phyloP scores from a whole-genome alignment of 768 basidiomycete species.

The Podaxis carcinomalis region DNA sequence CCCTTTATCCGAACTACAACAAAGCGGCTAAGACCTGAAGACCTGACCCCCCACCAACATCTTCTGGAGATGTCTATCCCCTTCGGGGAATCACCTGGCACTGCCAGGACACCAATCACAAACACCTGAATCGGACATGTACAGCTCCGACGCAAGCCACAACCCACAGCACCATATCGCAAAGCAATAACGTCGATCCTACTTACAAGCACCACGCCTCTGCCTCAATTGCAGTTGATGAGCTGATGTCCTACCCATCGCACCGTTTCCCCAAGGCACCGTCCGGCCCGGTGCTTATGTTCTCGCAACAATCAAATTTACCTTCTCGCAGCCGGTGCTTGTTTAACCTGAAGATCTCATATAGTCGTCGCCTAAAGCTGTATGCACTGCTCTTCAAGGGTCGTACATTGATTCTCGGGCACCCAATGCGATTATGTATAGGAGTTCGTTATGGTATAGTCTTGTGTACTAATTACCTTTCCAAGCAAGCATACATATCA shows the following conservation, averaged over 20 bases:
- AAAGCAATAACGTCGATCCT: not conserved
- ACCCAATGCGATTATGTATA: no score
- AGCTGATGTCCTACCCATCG: no score
- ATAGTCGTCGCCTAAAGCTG: not conserved
- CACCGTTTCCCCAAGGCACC: not conserved
- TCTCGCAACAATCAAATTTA: not conserved
- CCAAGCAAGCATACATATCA: not conserved
- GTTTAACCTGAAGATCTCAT: not conserved
- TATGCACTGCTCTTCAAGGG: not conserved
- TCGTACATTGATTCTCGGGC: not conserved
- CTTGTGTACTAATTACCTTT: not conserved
- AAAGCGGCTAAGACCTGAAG: not conserved
- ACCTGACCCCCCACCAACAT: not conserved
- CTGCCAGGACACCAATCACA: no score
- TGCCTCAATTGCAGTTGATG: not conserved
- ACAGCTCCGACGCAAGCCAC: not conserved
- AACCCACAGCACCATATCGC: not conserved
- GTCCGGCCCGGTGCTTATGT: not conserved
- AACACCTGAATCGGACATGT: no score
- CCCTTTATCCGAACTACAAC: not conserved
- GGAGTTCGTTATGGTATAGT: not conserved
- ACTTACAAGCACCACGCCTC: no score
- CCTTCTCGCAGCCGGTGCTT: not conserved
- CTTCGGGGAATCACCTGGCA: no score
- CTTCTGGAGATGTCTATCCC: not conserved